Evolutionary conservation across 2,329 filamentous ascomycete genomes (phyloP).

Genomic region (Pseudogymnoascus verrucosus): DNA sequence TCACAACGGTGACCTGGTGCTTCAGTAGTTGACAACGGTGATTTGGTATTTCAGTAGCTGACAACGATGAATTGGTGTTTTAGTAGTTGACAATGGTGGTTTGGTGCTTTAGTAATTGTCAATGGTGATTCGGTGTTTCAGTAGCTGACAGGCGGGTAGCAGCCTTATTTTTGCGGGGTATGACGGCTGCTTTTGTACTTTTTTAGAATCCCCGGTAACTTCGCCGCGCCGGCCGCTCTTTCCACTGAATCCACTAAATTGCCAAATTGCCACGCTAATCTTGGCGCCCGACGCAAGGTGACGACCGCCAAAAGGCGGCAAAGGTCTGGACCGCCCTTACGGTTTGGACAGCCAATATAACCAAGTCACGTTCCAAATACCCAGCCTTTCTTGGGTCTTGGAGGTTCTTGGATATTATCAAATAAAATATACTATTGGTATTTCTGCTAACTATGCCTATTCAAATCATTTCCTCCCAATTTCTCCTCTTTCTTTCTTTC

Average conservation of each 20-base stretch:
- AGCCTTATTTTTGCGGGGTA: constrained; percentile 5
- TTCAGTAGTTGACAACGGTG: too few species aligned
- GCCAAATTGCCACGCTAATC: not conserved
- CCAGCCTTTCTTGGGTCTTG: not conserved
- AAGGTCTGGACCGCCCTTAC: not conserved
- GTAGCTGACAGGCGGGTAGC: not conserved
- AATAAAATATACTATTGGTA: constrained; percentile 4
- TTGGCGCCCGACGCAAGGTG: not conserved
- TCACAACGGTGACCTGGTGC: not conserved
- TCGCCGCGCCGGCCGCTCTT: not conserved
- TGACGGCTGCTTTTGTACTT: constrained; percentile 1
- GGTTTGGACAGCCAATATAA: not conserved
- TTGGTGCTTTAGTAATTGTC: too few species aligned
- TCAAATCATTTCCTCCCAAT: not conserved
- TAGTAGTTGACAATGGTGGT: too few species aligned
- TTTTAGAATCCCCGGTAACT: not conserved
- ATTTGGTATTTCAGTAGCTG: too few species aligned
- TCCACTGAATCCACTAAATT: not conserved
- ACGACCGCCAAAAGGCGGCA: not conserved
- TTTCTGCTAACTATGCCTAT: not conserved
- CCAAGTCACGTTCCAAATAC: not conserved
- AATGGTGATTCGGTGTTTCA: not conserved
- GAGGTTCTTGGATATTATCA: not conserved
- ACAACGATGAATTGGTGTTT: too few species aligned
- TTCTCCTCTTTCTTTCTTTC: not conserved